Conservation (phyloP, 768 basidiomycete genomes). For the Xanthoconium purpureum region DNA sequence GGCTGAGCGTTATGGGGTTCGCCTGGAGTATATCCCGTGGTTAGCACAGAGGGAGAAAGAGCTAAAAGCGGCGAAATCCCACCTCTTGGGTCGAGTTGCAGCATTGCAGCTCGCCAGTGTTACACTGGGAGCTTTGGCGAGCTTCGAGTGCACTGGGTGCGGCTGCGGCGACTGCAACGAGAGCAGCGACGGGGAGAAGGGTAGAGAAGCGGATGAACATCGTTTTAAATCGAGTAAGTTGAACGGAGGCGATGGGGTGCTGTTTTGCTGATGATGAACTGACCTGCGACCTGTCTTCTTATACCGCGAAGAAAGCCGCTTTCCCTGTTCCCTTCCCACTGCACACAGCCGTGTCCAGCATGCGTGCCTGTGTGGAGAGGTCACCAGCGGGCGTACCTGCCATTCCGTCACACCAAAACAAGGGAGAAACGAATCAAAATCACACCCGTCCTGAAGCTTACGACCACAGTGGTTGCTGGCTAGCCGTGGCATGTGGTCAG, state of each 20-base stretch:
- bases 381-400: neutral
- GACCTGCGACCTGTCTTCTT: neutral
- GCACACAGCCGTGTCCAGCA: neutral
- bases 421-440: neutral
- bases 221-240: neutral
- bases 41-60: neutral
- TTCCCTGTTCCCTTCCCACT: no score
- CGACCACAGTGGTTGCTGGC: neutral
- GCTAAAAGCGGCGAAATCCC: neutral
- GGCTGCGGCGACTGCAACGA: constrained; percentile 4
- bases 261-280: neutral
- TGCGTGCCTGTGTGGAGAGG: neutral
- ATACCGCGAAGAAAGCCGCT: neutral
- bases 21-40: neutral
- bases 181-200: constrained; percentile 11
- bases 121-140: neutral
- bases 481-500: neutral
- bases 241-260: neutral
- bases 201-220: constrained; percentile 9
- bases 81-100: constrained; percentile 1
- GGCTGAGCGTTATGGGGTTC: neutral
- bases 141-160: constrained; percentile 5
- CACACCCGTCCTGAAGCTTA: neutral
- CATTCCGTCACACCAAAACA: neutral
- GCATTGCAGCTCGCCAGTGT: constrained; percentile 6